Percentiles rank a stretch among this genome's conserved stretches.
These are phyloP conservation scores for Bipolaris victoriae DNA, from an alignment of 2,329 filamentous ascomycete species.

Conservation along the genomic window DNA sequence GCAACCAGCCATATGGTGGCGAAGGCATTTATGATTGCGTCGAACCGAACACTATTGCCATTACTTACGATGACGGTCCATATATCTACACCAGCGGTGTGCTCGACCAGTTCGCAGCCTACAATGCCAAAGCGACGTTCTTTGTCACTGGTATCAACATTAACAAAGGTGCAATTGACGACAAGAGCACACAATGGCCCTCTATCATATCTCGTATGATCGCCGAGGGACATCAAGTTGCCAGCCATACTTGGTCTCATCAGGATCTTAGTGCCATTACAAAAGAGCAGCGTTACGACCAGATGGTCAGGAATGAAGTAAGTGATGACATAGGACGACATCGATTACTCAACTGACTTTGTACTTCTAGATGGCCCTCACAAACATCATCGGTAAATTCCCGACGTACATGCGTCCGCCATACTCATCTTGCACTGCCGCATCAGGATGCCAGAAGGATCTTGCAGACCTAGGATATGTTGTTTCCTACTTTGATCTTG, in stretches of 20 bases:
- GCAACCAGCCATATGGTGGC: conserved; percentile 63
- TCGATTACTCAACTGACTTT: background rate
- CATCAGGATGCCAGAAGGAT: conserved; percentile 46
- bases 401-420: conserved; percentile 62
- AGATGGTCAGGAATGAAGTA: conserved; percentile 58
- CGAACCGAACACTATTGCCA: conserved; percentile 63
- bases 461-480: conserved; percentile 60
- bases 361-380: conserved; percentile 53
- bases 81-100: conserved; percentile 66
- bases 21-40: conserved; percentile 62
- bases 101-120: conserved; percentile 62
- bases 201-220: conserved; percentile 61
- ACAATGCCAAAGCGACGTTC: conserved; percentile 71
- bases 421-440: conserved; percentile 53
- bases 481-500: conserved; percentile 66
- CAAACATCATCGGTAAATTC: conserved; percentile 61
- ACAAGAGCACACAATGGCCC: conserved; percentile 54
- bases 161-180: conserved; percentile 60
- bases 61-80: conserved; percentile 73
- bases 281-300: conserved; percentile 53
- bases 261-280: conserved; percentile 56
- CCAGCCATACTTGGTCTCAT: conserved; percentile 64
- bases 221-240: conserved; percentile 64
- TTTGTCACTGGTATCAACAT: conserved; percentile 67
- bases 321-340: background rate